phyloP scores from a whole-genome alignment of 116 monocot genomes.

The Dioscorea cayenensis region DNA sequence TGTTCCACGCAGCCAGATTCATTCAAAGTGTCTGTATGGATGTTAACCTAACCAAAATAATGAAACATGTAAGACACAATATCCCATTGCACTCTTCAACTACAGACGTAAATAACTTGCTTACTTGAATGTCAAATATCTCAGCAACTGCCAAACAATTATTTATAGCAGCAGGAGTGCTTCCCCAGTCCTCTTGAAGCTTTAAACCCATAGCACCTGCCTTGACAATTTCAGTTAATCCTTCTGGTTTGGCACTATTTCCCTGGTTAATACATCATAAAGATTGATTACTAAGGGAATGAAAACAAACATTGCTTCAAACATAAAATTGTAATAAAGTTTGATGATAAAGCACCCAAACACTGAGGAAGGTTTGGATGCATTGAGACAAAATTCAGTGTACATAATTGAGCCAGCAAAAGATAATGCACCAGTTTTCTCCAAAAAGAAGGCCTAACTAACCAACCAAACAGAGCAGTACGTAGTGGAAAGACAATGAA shows the following conservation, averaged over 20 bases:
- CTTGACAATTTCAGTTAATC: slow-evolving; percentile 78
- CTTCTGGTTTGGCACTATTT: slow-evolving; percentile 83
- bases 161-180: slow-evolving; percentile 88
- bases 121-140: slow-evolving; percentile 78
- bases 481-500: too few relatives aligned
- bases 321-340: not conserved
- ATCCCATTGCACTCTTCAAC: not conserved
- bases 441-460: not conserved
- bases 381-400: not conserved
- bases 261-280: slow-evolving; percentile 34
- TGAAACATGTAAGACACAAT: not conserved
- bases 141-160: slow-evolving; percentile 88
- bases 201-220: slow-evolving; percentile 97
- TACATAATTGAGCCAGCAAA: not conserved
- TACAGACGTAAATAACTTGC: slow-evolving; percentile 2
- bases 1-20: slow-evolving; percentile 99
- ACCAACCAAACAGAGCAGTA: too few relatives aligned
- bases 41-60: slow-evolving; percentile 65
- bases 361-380: not conserved
- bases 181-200: slow-evolving; percentile 98
- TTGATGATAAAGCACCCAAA: not conserved
- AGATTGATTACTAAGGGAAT: not conserved
- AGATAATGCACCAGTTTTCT: not conserved
- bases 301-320: too few relatives aligned
- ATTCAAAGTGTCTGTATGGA: slow-evolving; percentile 94